Conservation (phyloP, 805 yeast genomes). For the Schizosaccharomyces octosporus region DNA sequence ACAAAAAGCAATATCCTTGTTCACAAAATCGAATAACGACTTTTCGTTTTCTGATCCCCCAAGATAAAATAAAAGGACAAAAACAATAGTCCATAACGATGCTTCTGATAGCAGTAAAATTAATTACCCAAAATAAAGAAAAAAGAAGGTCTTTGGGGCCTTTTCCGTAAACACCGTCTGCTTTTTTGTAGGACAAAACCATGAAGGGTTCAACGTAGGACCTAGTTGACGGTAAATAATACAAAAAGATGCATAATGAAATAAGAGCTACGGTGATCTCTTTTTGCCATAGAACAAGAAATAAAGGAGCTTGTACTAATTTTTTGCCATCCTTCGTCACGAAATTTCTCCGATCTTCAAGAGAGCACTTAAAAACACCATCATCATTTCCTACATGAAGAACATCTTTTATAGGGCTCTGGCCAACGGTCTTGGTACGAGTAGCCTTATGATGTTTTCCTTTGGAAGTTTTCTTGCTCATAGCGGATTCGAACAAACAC, state of each 20-base stretch:
- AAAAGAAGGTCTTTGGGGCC: slow-evolving; percentile 10
- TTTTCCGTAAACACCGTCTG: background rate
- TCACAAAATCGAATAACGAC: slow-evolving; percentile 53
- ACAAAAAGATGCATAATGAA: background rate
- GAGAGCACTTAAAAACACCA: background rate
- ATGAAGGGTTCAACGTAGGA: slow-evolving; percentile 13
- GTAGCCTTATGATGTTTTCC: no score
- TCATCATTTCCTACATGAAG: no score
- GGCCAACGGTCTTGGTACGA: no score
- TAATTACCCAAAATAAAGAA: slow-evolving; percentile 30
- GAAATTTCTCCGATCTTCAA: background rate
- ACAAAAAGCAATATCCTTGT: slow-evolving; percentile 55
- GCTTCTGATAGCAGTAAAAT: slow-evolving; percentile 33
- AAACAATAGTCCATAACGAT: slow-evolving; percentile 32
- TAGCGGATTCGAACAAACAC: no score
- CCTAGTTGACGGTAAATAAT: slow-evolving; percentile 10
- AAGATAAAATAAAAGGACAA: slow-evolving; percentile 27
- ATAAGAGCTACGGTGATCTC: background rate
- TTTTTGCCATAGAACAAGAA: background rate
- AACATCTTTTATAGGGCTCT: no score
- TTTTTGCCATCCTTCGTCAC: background rate
- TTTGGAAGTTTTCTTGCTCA: no score
- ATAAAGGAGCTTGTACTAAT: background rate
- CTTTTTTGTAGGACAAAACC: slow-evolving; percentile 16
- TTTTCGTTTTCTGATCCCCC: slow-evolving; percentile 24